These are phyloP conservation scores for Aspergillus sp. DNA, from an alignment of 2,329 filamentous ascomycete species.

Conservation along the genomic window DNA sequence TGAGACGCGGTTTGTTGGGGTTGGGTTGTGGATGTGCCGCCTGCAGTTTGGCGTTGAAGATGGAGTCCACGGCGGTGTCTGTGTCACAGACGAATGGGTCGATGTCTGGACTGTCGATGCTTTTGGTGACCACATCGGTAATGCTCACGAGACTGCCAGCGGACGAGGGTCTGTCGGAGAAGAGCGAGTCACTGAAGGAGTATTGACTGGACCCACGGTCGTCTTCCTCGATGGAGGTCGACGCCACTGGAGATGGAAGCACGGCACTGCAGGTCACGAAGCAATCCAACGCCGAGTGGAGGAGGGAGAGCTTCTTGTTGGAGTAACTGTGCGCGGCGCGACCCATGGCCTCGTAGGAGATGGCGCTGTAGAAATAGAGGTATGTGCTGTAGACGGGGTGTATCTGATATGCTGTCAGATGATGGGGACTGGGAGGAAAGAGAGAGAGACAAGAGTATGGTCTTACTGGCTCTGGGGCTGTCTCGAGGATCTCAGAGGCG, in stretches of 20 bases:
- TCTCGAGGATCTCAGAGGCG: slow-evolving; percentile 30
- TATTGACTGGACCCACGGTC: background rate
- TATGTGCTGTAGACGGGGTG: slow-evolving; percentile 37
- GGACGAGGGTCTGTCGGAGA: slow-evolving; percentile 13
- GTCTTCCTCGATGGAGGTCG: background rate
- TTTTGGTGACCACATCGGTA: slow-evolving; percentile 27
- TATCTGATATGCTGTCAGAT: slow-evolving; percentile 21
- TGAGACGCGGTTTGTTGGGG: slow-evolving; percentile 8
- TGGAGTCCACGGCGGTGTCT: slow-evolving; percentile 1
- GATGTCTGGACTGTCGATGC: slow-evolving; percentile 14
- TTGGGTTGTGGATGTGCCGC: background rate
- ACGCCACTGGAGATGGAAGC: slow-evolving; percentile 21
- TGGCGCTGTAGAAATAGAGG: slow-evolving; percentile 48
- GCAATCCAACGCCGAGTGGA: slow-evolving; percentile 40
- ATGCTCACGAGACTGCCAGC: slow-evolving; percentile 21
- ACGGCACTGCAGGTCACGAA: slow-evolving; percentile 35
- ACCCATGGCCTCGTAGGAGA: slow-evolving; percentile 48
- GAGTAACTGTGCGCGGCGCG: slow-evolving; percentile 48
- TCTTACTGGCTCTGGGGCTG: slow-evolving; percentile 25
- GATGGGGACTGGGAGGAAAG: background rate
- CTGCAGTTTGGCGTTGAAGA: background rate
- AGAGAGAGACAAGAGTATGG: slow-evolving; percentile 6
- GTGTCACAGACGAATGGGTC: slow-evolving; percentile 28
- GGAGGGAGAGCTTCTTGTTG: slow-evolving; percentile 40
- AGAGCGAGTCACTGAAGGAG: slow-evolving; percentile 8